Evolutionary conservation across 1,139 yeast genomes (phyloP).

Genomic region (Saccharomycopsis phalli): DNA sequence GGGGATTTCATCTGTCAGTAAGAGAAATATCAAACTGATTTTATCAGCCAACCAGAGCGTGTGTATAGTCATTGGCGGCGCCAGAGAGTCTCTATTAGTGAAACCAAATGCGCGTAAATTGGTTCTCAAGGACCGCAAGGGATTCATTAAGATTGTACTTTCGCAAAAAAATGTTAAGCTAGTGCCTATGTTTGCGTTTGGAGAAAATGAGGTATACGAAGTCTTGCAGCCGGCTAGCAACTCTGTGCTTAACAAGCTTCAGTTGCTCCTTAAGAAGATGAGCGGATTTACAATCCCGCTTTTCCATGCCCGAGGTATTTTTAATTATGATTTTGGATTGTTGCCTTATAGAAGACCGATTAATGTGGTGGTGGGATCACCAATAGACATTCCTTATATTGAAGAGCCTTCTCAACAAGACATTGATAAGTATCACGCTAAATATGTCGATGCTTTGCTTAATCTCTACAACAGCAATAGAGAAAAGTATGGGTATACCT

Average conservation of each 20-base stretch:
- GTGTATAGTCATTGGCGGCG: conserved; percentile 92
- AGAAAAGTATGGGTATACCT: conserved; percentile 43
- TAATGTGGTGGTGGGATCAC: conserved; percentile 71
- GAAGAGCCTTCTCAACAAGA: conserved; percentile 38
- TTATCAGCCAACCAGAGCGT: conserved; percentile 64
- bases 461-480: conserved; percentile 65
- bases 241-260: conserved; percentile 49
- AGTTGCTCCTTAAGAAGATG: conserved; percentile 58
- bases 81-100: conserved; percentile 77
- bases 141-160: conserved; percentile 81
- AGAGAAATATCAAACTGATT: conserved; percentile 57
- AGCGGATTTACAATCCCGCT: conserved; percentile 85
- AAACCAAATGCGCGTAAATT: conserved; percentile 48
- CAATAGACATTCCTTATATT: conserved; percentile 58
- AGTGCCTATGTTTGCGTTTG: conserved; percentile 89
- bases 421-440: conserved; percentile 62
- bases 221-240: conserved; percentile 47
- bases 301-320: conserved; percentile 86
- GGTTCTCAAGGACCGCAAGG: conserved; percentile 71
- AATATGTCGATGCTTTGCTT: conserved; percentile 61
- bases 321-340: conserved; percentile 86
- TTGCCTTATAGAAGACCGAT: conserved; percentile 81
- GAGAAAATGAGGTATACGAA: conserved; percentile 77
- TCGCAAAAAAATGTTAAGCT: conserved; percentile 54
- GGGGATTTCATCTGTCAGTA: conserved; percentile 83